Percentiles rank a stretch among this genome's conserved stretches.
phyloP scores from a whole-genome alignment of 768 basidiomycete species.

The Pisolithus tinctorius region DNA sequence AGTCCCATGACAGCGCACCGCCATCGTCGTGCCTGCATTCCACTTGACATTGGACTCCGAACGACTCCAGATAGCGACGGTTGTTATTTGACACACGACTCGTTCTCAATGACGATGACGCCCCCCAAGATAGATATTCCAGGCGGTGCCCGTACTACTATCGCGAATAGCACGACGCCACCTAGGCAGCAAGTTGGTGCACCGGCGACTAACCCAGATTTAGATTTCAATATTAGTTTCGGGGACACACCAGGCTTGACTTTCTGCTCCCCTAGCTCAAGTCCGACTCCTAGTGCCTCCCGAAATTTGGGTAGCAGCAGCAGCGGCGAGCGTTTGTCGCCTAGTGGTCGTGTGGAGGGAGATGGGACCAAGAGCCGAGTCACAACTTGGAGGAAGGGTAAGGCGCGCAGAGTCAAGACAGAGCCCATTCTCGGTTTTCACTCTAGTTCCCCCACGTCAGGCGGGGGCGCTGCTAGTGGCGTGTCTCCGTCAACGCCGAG shows the following conservation, averaged over 20 bases:
- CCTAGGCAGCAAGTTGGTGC: background rate
- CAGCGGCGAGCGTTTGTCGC: conserved; percentile 1
- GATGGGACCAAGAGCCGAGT: conserved; percentile 9
- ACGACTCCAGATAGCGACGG: background rate
- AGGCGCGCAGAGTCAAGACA: conserved; percentile 3
- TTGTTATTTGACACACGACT: background rate
- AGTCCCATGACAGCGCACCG: background rate
- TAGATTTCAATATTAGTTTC: conserved; percentile 10
- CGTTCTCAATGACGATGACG: background rate
- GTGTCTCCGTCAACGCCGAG: background rate
- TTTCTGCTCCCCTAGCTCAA: conserved; percentile 12
- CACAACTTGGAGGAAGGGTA: background rate
- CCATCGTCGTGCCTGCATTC: background rate
- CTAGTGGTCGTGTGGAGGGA: conserved; percentile 5
- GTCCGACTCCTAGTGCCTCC: conserved; percentile 12
- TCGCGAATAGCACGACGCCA: background rate
- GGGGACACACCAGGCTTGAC: conserved; percentile 10
- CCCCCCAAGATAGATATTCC: background rate
- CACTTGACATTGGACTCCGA: conserved; percentile 11
- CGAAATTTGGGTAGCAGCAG: conserved; percentile 8
- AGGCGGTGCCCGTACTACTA: too few species aligned
- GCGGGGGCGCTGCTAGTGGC: too few species aligned
- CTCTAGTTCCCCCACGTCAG: background rate
- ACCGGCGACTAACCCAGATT: conserved; percentile 14
- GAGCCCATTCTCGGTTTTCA: conserved; percentile 8